phyloP scores from a whole-genome alignment of 768 basidiomycete genomes.

The Phylloporus sp. region DNA sequence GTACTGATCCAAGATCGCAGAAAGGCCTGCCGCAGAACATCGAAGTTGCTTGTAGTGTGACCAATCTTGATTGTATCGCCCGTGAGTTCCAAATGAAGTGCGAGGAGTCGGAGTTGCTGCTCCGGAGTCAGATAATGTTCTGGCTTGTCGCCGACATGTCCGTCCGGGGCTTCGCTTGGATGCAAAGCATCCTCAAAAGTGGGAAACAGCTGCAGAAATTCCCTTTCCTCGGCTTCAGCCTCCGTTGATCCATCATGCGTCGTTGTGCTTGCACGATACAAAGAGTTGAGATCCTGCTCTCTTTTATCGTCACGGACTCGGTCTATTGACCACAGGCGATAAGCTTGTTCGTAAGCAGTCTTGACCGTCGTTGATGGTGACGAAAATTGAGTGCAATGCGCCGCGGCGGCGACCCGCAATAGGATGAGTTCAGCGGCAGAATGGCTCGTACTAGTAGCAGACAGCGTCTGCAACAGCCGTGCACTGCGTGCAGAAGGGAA shows the following conservation, averaged over 20 bases:
- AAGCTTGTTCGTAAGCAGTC: slow-evolving; percentile 59
- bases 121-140: slow-evolving; percentile 28
- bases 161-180: background rate
- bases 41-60: slow-evolving; percentile 23
- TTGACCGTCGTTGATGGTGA: slow-evolving; percentile 32
- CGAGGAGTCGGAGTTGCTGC: slow-evolving; percentile 35
- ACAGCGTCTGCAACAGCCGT: slow-evolving; percentile 29
- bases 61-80: slow-evolving; percentile 1
- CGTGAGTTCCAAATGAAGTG: slow-evolving; percentile 47
- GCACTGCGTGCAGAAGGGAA: slow-evolving; percentile 54
- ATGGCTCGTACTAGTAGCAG: slow-evolving; percentile 7
- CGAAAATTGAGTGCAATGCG: slow-evolving; percentile 20
- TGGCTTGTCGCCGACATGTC: background rate
- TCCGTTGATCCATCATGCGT: slow-evolving; percentile 57
- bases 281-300: slow-evolving; percentile 58
- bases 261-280: slow-evolving; percentile 66
- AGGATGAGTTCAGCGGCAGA: slow-evolving; percentile 32
- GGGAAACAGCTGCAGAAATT: slow-evolving; percentile 84
- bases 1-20: slow-evolving; percentile 33
- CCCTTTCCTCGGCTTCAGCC: slow-evolving; percentile 73
- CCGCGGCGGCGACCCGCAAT: slow-evolving; percentile 41
- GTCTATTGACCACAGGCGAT: slow-evolving; percentile 82
- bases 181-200: slow-evolving; percentile 62
- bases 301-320: slow-evolving; percentile 61
- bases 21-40: slow-evolving; percentile 29